A percentile compares a stretch with the other conserved stretches of the same genome.
These are phyloP conservation scores for Verticillium tricorpus DNA, from an alignment of 2,329 filamentous ascomycete species.

Conservation along the genomic window DNA sequence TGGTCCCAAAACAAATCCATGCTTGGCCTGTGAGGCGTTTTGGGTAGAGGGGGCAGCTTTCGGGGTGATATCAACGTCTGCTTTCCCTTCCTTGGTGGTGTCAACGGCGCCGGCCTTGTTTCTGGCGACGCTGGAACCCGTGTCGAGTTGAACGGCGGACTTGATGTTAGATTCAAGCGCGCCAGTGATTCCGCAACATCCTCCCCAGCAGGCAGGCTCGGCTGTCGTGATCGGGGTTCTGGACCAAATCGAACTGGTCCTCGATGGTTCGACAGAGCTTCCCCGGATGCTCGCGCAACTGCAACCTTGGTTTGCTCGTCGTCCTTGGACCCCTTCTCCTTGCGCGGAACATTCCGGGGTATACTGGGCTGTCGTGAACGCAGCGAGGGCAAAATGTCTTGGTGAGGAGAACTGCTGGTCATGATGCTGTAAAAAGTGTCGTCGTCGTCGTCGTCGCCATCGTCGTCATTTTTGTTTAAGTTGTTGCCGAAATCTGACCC, in stretches of 20 bases:
- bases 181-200: not conserved
- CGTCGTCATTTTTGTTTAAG: not conserved
- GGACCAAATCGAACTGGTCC: not conserved
- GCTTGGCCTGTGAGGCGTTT: constrained; percentile 47
- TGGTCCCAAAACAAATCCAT: constrained; percentile 58
- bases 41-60: constrained; percentile 38
- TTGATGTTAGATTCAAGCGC: not conserved
- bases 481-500: not conserved
- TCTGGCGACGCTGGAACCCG: not conserved
- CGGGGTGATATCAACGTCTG: constrained; percentile 21
- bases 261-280: not conserved
- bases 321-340: not conserved
- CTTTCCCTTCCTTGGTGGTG: constrained; percentile 12
- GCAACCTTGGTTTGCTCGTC: not conserved
- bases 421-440: not conserved
- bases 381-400: not conserved
- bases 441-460: not conserved
- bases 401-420: not conserved
- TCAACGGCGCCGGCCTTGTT: constrained; percentile 1
- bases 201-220: not conserved
- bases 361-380: not conserved
- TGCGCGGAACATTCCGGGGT: not conserved
- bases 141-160: not conserved
- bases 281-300: not conserved
- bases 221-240: not conserved